Conservation (phyloP, 139 green algal genomes). For the Picochlorum sp. region DNA sequence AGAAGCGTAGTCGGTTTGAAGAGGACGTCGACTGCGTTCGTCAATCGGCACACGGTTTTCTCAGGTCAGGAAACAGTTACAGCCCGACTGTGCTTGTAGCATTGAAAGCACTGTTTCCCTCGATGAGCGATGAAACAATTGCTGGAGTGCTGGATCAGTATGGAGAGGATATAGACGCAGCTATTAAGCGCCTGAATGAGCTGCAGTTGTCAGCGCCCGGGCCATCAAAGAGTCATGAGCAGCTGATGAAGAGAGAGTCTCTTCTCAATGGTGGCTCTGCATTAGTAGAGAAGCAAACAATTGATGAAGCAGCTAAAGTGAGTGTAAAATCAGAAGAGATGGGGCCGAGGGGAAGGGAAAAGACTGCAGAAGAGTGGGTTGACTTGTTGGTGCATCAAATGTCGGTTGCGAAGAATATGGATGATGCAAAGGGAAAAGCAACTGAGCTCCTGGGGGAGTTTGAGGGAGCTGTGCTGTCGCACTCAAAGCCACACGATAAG, state of each 20-base stretch:
- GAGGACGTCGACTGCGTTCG: too few species aligned
- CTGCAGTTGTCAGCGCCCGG: conserved; percentile 31
- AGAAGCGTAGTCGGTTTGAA: too few species aligned
- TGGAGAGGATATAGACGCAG: conserved; percentile 66
- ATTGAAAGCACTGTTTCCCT: conserved; percentile 47
- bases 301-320: not conserved
- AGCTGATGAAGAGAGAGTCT: not conserved
- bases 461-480: conserved; percentile 43
- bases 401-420: conserved; percentile 44
- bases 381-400: conserved; percentile 66
- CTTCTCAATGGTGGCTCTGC: not conserved
- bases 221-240: not conserved
- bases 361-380: conserved; percentile 55
- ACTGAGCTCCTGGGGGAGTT: conserved; percentile 51
- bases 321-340: not conserved
- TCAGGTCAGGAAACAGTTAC: too few species aligned
- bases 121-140: conserved; percentile 61
- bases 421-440: conserved; percentile 45
- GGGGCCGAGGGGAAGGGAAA: not conserved
- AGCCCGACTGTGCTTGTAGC: conserved; percentile 34
- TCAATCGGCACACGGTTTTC: too few species aligned
- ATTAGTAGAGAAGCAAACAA: not conserved
- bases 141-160: conserved; percentile 48
- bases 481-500: not conserved
- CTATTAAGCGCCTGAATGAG: conserved; percentile 55